Evolutionary conservation across 306 rosid genomes (phyloP).

Genomic region (Begonia loranthoides): DNA sequence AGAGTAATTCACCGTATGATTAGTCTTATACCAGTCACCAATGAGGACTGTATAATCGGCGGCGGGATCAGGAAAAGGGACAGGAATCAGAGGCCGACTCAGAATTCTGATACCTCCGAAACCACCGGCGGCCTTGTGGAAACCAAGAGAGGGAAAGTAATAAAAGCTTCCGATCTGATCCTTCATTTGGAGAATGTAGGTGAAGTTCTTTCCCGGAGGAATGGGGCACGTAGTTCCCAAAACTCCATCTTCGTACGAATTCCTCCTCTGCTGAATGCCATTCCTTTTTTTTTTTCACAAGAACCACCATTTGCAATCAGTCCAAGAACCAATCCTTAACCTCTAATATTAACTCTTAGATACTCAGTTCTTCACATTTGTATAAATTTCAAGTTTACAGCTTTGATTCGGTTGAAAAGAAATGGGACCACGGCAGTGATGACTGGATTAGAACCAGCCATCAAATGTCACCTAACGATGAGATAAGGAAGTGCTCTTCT

Average conservation of each 20-base stretch:
- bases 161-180: conserved; percentile 95
- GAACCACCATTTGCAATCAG: neutral
- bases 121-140: conserved; percentile 96
- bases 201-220: conserved; percentile 82
- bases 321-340: no score
- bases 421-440: no score
- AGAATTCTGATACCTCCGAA: conserved; percentile 93
- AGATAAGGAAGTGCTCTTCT: no score
- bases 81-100: conserved; percentile 89
- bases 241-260: conserved; percentile 83
- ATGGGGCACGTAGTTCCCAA: conserved; percentile 91
- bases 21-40: conserved; percentile 88
- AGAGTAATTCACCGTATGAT: conserved; percentile 56
- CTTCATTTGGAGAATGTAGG: conserved; percentile 88
- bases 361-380: no score
- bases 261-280: conserved; percentile 84
- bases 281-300: conserved; percentile 30
- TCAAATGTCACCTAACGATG: no score
- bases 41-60: conserved; percentile 83
- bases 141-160: conserved; percentile 85
- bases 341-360: no score
- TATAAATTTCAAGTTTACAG: no score
- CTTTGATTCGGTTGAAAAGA: no score
- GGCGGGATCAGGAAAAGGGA: conserved; percentile 78
- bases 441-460: no score